Evolutionary conservation across 164 flowering plant species (phyloP), one percentile per base, ranked within the genome.

Genomic region (Brasenia schreberi): DNA sequence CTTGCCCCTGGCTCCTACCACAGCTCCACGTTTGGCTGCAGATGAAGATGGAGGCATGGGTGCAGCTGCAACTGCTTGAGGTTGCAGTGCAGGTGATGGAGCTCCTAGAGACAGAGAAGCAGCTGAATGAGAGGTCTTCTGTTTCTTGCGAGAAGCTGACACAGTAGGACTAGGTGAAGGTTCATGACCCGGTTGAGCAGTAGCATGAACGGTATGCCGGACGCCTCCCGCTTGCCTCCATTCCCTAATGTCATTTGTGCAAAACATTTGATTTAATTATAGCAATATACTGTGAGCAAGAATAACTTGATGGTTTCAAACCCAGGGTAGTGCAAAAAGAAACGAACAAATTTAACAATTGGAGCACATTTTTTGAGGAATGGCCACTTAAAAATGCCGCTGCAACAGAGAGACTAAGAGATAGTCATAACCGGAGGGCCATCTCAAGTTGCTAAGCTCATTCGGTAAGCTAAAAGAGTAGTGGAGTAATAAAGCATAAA

Each of bases 81-180:
- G 70, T 45, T 70, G 85, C 70, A 80, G 73, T 69, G 67, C 67
- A 64, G 83, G 77, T 52, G 83, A 68, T 64, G 81, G 84, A 19
- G 65, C 80, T 67, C 79, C 77, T 62, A 77, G 66, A 17, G 82
- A 69, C 61, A 78, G 62, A 70, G 84, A 75, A 68, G 83, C 74
- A 64, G 79, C 75, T 58, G 83, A 76, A 19, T 80, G 89, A 39
- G 83, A 72, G 69, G 79, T 77, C 75, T 86, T 90, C 64, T 84
- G 95, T 59, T 84, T 93, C 79, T 89, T 93, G 68, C 88, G 95
- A 58, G 97, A 89, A 18, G 82, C 87, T 39, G 94, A 86, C 66
- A 85, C 79, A 61, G 85, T 81, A 23, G 96, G 88, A 76, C 93
- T 85, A 11, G 90, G 89, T 65, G 82, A 4, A 18, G 81, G 66